These are phyloP conservation scores for Erythrobasidium hasegawianum DNA, from an alignment of 1,284 basidiomycete genomes.

Conservation along the genomic window DNA sequence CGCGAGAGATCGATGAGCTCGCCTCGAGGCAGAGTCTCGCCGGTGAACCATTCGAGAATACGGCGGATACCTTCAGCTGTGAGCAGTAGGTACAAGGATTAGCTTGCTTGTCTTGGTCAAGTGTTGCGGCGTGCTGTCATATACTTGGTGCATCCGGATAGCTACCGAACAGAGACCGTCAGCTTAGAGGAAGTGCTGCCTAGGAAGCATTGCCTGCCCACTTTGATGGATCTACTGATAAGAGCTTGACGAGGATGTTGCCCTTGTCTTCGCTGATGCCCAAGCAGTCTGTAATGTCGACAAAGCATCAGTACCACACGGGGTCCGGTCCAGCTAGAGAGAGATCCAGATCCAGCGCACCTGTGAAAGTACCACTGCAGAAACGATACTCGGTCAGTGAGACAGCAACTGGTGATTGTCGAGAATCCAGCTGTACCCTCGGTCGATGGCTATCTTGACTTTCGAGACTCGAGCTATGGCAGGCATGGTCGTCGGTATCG, in stretches of 20 bases:
- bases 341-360: no score
- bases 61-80: slow-evolving; percentile 77
- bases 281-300: slow-evolving; percentile 48
- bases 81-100: not conserved
- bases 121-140: no score
- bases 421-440: no score
- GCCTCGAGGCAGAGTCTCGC: slow-evolving; percentile 63
- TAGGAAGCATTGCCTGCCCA: not conserved
- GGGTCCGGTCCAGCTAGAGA: no score
- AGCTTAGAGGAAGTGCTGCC: slow-evolving; percentile 52
- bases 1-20: slow-evolving; percentile 68
- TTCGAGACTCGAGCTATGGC: slow-evolving; percentile 18
- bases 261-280: slow-evolving; percentile 35
- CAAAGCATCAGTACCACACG: no score
- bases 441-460: slow-evolving; percentile 28
- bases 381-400: no score
- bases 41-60: slow-evolving; percentile 72
- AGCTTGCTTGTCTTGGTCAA: not conserved
- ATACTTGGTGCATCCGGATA: slow-evolving; percentile 80
- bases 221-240: slow-evolving; percentile 48
- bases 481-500: slow-evolving; percentile 9
- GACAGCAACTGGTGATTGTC: no score
- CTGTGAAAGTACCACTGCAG: slow-evolving; percentile 23
- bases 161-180: slow-evolving; percentile 54
- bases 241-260: slow-evolving; percentile 51